Evolutionary conservation across 257 asterid species (phyloP).

Genomic region (Dorcoceras hygrometricum): DNA sequence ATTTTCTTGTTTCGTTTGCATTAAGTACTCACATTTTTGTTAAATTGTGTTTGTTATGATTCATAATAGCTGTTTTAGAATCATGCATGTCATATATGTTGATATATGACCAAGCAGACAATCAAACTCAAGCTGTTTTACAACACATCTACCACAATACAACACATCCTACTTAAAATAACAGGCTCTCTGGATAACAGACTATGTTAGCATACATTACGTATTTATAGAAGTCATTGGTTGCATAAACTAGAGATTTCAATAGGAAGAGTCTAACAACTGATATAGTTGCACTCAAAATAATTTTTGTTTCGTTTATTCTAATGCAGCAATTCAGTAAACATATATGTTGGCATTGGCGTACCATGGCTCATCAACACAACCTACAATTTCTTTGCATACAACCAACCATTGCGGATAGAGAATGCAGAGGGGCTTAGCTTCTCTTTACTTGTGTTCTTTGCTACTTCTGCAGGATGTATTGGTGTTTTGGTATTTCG

Average conservation of each 20-base stretch:
- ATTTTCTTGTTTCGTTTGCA: background rate
- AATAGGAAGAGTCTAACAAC: background rate
- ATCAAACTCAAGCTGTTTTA: background rate
- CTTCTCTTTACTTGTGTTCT: conserved; percentile 82
- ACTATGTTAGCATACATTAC: background rate
- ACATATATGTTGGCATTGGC: conserved; percentile 85
- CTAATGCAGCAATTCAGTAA: conserved; percentile 80
- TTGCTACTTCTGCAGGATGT: conserved; percentile 77
- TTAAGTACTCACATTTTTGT: background rate
- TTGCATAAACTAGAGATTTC: background rate
- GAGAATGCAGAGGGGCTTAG: conserved; percentile 72
- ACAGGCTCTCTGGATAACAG: background rate
- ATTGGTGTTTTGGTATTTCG: conserved; percentile 72
- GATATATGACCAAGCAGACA: background rate
- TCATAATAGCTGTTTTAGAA: background rate
- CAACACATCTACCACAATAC: background rate
- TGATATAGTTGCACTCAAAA: background rate
- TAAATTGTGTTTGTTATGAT: background rate
- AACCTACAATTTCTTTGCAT: conserved; percentile 74
- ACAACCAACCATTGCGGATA: conserved; percentile 60
- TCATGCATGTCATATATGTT: background rate
- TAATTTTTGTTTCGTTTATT: background rate
- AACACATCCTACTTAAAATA: background rate
- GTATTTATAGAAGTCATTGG: background rate
- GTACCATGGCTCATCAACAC: conserved; percentile 91